Evolutionary conservation across 306 rosid species (phyloP), one percentile per base, ranked within the genome.

Genomic region (Pterocarpus macrocarpus): DNA sequence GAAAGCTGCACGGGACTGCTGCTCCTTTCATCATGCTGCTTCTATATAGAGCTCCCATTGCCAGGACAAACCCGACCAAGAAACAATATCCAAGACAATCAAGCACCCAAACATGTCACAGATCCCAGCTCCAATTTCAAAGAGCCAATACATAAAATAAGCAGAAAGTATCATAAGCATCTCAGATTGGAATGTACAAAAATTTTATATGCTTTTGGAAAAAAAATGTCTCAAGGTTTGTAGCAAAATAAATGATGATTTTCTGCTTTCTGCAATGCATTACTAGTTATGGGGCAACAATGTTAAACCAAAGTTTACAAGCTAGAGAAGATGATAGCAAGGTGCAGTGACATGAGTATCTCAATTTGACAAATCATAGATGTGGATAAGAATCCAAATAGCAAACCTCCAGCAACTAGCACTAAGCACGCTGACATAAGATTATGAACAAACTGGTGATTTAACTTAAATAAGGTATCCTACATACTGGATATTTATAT

Each of bases 71-170:
- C 80, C 92, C 89, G 50, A 91, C 87, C 94, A 86, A 86, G 80
- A 89, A 90, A 88, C 88, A 89, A 89, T 79, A 89, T 88, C 91
- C 95, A 90, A 87, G 85, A 65, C 88, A 90, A 90, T 82, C 85
- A 81, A 86, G 92, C 68, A 34, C 85, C 94, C 88, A 85, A 84
- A 82, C 91, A 88, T 93, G 91, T 67, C 97, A 85, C 90, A 86
- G 92, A 90, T 88, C 97, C 95, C 98, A 96, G 97, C 99, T 96
- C 99, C 97, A 93, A 93, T 85, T 90, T 88, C 90, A 86, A 86
- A 90, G 97, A 96, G 95, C 94, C 93, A 92, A 89, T 81, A 86
- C 88, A 82, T 16, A 88, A 85, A 86, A 89, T 75, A 90, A 88
- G 90, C 87, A 92, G 94, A 87, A 90, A 85, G 89, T 88, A 89